Percentiles rank a stretch among this genome's conserved stretches.
phyloP scores from a whole-genome alignment of 345 rosid genomes.

The Excoecaria agallocha region DNA sequence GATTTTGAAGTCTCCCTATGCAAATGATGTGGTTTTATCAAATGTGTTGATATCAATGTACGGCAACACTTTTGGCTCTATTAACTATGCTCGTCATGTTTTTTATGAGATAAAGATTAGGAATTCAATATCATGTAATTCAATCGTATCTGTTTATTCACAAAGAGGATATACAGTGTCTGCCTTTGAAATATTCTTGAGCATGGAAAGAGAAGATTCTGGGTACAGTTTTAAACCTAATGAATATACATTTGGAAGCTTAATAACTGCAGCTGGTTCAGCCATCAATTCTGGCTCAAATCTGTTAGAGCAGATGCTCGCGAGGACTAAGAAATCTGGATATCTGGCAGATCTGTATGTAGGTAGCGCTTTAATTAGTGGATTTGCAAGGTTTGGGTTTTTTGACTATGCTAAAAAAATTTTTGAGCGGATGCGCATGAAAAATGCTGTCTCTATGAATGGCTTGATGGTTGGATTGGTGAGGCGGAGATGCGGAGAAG shows the following conservation, averaged over 20 bases:
- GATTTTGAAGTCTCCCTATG: slow-evolving; percentile 49
- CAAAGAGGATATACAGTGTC: slow-evolving; percentile 48
- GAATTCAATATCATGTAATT: slow-evolving; percentile 71
- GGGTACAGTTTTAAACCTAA: slow-evolving; percentile 48
- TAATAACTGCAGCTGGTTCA: slow-evolving; percentile 65
- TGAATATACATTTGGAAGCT: slow-evolving; percentile 87
- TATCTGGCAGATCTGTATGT: slow-evolving; percentile 67
- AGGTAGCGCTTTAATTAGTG: slow-evolving; percentile 82
- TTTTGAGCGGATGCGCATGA: slow-evolving; percentile 56
- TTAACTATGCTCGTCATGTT: slow-evolving; percentile 44
- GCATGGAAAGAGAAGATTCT: slow-evolving; percentile 51
- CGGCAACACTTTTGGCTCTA: slow-evolving; percentile 46
- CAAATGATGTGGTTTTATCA: slow-evolving; percentile 51
- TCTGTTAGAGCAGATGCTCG: slow-evolving; percentile 73
- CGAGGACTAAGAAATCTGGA: slow-evolving; percentile 61
- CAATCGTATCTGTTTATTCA: slow-evolving; percentile 66
- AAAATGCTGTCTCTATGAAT: slow-evolving; percentile 72
- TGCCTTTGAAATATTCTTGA: slow-evolving; percentile 61
- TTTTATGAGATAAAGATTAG: slow-evolving; percentile 59
- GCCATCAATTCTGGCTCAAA: slow-evolving; percentile 40
- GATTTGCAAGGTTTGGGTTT: slow-evolving; percentile 68
- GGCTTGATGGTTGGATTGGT: slow-evolving; percentile 87
- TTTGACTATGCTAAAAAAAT: slow-evolving; percentile 53
- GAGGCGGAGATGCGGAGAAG: slow-evolving; percentile 63
- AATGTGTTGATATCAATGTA: slow-evolving; percentile 80